A percentile compares a stretch with the other conserved stretches of the same genome.
phyloP scores from a whole-genome alignment of 805 yeast species.

The Lipomyces chichibuensis region DNA sequence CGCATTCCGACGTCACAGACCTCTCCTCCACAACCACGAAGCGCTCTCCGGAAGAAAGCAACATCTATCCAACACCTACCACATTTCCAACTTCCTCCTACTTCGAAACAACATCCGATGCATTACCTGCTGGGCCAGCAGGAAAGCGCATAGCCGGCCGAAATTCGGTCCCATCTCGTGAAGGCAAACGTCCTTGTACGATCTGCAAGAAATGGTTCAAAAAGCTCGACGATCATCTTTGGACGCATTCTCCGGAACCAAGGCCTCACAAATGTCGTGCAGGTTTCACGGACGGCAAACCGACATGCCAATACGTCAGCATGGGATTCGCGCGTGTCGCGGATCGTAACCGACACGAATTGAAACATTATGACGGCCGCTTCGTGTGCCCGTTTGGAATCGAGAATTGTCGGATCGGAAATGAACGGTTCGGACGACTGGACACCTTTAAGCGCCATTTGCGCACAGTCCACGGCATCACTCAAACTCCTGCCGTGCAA shows the following conservation, averaged over 20 bases:
- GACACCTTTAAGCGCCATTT: conserved; percentile 32
- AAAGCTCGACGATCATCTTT: conserved; percentile 28
- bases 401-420: conserved; percentile 20
- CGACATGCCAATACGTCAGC: conserved; percentile 24
- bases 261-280: conserved; percentile 33
- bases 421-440: conserved; percentile 29
- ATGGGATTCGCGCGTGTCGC: conserved; percentile 30
- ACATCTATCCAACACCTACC: neutral
- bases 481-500: neutral
- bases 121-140: neutral
- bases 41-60: neutral
- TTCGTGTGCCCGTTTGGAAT: conserved; percentile 27
- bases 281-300: conserved; percentile 18
- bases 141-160: neutral
- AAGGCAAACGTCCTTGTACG: conserved; percentile 25
- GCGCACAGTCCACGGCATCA: conserved; percentile 25
- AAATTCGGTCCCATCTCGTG: conserved; percentile 6
- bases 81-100: neutral
- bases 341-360: conserved; percentile 28
- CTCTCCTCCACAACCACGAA: neutral
- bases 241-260: conserved; percentile 30
- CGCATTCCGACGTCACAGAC: conserved; percentile 18
- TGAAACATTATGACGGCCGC: conserved; percentile 28
- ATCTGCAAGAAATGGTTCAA: conserved; percentile 29
- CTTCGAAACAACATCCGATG: neutral